phyloP scores from a whole-genome alignment of 2,329 filamentous ascomycete genomes.

The Colletotrichum cordylinicola region DNA sequence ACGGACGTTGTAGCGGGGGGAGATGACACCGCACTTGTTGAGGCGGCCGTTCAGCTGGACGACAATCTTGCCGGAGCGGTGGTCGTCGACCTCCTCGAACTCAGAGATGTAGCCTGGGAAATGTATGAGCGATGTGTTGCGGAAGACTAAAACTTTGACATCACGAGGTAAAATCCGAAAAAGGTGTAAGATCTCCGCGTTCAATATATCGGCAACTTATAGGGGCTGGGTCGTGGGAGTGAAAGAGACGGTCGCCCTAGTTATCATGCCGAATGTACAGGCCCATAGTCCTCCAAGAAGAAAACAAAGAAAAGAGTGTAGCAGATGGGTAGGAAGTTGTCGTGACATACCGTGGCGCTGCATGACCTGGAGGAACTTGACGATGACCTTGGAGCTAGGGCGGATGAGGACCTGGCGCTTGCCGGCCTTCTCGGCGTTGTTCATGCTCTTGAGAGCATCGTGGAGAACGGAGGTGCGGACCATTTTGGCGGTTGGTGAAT shows the following conservation, averaged over 20 bases:
- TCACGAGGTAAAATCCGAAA: conserved; percentile 73
- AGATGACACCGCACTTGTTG: conserved; percentile 99
- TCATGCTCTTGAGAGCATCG: conserved; percentile 99
- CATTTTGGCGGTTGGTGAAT: conserved; percentile 78
- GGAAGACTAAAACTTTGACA: conserved; percentile 91
- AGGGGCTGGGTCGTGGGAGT: conserved; percentile 90
- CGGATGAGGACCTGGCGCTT: conserved; percentile 99
- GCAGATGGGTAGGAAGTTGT: neutral
- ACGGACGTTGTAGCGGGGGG: conserved; percentile 98
- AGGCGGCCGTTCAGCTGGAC: conserved; percentile 98
- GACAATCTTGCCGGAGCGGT: conserved; percentile 99
- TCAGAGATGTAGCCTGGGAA: conserved; percentile 90
- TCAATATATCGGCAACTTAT: conserved; percentile 99
- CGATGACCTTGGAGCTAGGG: conserved; percentile 98
- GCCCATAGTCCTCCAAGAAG: conserved; percentile 2
- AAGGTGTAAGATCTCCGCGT: conserved; percentile 97
- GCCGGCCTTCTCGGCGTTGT: conserved; percentile 99
- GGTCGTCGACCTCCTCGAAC: conserved; percentile 99
- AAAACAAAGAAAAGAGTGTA: neutral
- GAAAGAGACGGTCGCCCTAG: conserved; percentile 92
- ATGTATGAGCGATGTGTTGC: conserved; percentile 76
- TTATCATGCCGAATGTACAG: conserved; percentile 92
- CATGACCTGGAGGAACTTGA: conserved; percentile 99
- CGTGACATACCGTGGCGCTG: conserved; percentile 93
- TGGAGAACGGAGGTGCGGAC: conserved; percentile 99